Evolutionary conservation across 805 yeast genomes (phyloP).

Genomic region (Ogataea philodendri): DNA sequence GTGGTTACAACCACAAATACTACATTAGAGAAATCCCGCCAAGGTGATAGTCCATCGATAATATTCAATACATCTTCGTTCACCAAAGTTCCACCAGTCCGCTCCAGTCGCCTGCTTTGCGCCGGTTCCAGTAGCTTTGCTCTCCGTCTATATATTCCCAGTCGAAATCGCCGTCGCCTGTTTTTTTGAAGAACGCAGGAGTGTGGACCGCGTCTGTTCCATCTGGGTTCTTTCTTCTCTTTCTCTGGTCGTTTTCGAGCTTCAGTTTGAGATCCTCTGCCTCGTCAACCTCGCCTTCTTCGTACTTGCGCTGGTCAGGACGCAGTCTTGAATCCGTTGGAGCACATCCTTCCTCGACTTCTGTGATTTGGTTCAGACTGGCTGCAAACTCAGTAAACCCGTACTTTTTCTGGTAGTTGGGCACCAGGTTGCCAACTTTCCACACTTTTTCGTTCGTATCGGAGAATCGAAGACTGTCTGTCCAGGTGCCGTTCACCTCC

Average conservation of each 20-base stretch:
- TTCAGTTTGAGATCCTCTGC: slow-evolving; percentile 71
- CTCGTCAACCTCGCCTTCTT: slow-evolving; percentile 59
- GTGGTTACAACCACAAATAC: slow-evolving; percentile 36
- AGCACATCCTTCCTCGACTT: slow-evolving; percentile 66
- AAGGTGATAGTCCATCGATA: slow-evolving; percentile 1
- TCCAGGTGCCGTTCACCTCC: slow-evolving; percentile 76
- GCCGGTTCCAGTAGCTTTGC: slow-evolving; percentile 74
- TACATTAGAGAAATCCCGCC: slow-evolving; percentile 31
- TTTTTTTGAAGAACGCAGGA: slow-evolving; percentile 63
- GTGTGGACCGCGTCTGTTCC: slow-evolving; percentile 42
- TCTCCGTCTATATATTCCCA: slow-evolving; percentile 61
- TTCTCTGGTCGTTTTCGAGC: slow-evolving; percentile 80
- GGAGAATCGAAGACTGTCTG: slow-evolving; percentile 54
- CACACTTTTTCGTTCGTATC: slow-evolving; percentile 52
- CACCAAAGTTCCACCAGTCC: slow-evolving; percentile 58
- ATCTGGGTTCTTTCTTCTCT: slow-evolving; percentile 59
- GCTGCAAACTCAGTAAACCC: slow-evolving; percentile 88
- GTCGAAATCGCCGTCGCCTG: slow-evolving; percentile 36
- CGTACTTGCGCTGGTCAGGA: slow-evolving; percentile 79
- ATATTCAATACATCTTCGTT: slow-evolving; percentile 2
- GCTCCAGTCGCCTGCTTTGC: slow-evolving; percentile 62
- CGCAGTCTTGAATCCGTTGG: slow-evolving; percentile 88
- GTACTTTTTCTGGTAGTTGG: slow-evolving; percentile 59
- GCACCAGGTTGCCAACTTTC: slow-evolving; percentile 66
- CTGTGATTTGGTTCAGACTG: slow-evolving; percentile 74